A percentile compares a stretch with the other conserved stretches of the same genome.
These are phyloP conservation scores for Candida germanica DNA, from an alignment of 805 yeast species.

Conservation along the genomic window DNA sequence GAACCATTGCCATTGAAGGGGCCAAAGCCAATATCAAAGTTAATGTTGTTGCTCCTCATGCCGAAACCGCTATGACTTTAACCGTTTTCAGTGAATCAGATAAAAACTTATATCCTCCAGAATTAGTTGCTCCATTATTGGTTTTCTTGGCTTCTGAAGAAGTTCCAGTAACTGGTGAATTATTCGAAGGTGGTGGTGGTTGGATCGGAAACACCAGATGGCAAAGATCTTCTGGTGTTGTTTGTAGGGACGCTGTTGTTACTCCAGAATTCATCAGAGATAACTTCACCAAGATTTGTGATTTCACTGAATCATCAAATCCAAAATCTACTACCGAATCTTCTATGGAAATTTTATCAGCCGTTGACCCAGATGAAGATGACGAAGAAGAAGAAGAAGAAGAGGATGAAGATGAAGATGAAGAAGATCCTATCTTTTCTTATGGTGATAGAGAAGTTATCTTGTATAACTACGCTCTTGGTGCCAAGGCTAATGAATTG, in stretches of 20 bases:
- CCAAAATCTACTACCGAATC: constrained; percentile 70
- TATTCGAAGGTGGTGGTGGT: constrained; percentile 93
- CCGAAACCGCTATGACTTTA: constrained; percentile 95
- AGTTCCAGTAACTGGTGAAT: constrained; percentile 69
- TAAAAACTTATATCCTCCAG: constrained; percentile 78
- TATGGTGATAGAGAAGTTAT: constrained; percentile 71
- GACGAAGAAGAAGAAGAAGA: constrained; percentile 42
- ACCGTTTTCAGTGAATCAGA: constrained; percentile 80
- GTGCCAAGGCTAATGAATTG: constrained; percentile 76
- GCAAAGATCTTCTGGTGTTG: constrained; percentile 89
- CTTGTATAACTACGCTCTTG: constrained; percentile 85
- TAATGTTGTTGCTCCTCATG: constrained; percentile 92
- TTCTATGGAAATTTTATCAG: constrained; percentile 69
- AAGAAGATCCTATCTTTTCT: constrained; percentile 45
- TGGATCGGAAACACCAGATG: constrained; percentile 95
- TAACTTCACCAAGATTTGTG: constrained; percentile 61
- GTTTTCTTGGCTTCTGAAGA: constrained; percentile 76
- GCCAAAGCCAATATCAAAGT: constrained; percentile 69
- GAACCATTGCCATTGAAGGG: constrained; percentile 90
- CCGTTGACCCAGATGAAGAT: constrained; percentile 52
- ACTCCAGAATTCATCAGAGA: constrained; percentile 70
- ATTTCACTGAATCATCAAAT: constrained; percentile 59
- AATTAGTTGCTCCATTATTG: constrained; percentile 86
- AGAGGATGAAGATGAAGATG: constrained; percentile 40
- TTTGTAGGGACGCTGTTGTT: constrained; percentile 49